Base-by-base conservation (phyloP, 2,329 filamentous ascomycete genomes). In the Penicillium rolfsii region DNA sequence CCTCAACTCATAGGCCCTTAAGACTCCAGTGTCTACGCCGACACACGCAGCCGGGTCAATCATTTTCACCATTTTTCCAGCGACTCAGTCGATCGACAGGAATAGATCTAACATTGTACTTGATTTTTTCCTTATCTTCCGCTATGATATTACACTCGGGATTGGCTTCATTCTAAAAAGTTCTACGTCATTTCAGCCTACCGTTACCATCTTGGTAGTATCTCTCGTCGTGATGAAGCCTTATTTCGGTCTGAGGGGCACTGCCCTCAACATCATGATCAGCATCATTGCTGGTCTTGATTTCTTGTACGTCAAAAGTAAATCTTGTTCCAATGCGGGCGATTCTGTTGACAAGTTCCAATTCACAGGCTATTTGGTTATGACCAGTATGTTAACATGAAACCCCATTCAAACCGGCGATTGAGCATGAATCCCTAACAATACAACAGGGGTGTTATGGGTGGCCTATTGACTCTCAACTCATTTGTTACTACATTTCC, bases 271-370 rank as follows among this genome's bases (percentile, higher is more conserved):
- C 79, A 83, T 85, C 74, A 88, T 88, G 57, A 86, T 92, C 67
- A 86, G 87, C 63, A 77, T 87, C n/a, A 84, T 91, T 69, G 89
- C 89, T 60, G 89, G 89, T 70, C 85, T 88, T 53, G 89, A 91
- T 75, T 91, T 91, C 72, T 79, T 90, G 64, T 86, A 67, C 58
- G 71, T 66, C 19, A 19, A 41, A 5, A 36, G 22, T 5, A 9
- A 6, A 38, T 16, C 3, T n/a, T 6, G 52, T 35, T 24, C n/a
- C n/a, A 49, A n/a, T 12, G 7, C 5, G 4, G 22, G 22, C 7
- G 3, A 49, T 38, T 28, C 40, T 48, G 41, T 60, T 66, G 48
- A 64, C 59, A 63, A 6, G 12, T 28, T 36, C 50, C 11, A 26
- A 16, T 52, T 3, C 49, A 30, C 65, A 80, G 75, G 45, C 76